These are phyloP conservation scores for Lepidium aucheri DNA, from an alignment of 345 rosid genomes.

Conservation along the genomic window DNA sequence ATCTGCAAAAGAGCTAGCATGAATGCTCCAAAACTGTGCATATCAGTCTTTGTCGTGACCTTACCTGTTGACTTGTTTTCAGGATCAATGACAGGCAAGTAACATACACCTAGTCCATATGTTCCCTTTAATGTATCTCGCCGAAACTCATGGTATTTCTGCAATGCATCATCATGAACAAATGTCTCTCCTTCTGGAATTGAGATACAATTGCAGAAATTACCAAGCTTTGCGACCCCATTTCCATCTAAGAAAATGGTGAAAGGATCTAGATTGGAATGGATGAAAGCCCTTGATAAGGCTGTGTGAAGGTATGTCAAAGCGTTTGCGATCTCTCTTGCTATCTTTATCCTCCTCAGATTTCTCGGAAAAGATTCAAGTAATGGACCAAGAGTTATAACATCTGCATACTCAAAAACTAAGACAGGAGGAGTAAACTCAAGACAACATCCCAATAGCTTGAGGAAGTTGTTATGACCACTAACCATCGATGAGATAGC, in stretches of 20 bases:
- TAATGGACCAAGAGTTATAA: conserved; percentile 20
- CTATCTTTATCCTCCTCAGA: conserved; percentile 14
- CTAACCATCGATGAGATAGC: conserved; percentile 20
- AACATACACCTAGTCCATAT: conserved; percentile 22
- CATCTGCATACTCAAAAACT: conserved; percentile 21
- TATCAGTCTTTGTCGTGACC: conserved; percentile 17
- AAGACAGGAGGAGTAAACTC: conserved; percentile 18
- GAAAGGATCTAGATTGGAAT: conserved; percentile 3
- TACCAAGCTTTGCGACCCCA: conserved; percentile 13
- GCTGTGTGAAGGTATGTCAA: conserved; percentile 22
- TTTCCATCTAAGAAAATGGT: conserved; percentile 12
- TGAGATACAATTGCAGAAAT: conserved; percentile 16
- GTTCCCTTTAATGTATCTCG: background rate
- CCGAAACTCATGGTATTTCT: conserved; percentile 10
- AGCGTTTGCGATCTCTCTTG: conserved; percentile 14
- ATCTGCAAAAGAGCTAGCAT: conserved; percentile 17
- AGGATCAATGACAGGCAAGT: conserved; percentile 9
- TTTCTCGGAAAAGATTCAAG: background rate
- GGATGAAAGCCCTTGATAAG: conserved; percentile 13
- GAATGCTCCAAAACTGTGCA: conserved; percentile 22
- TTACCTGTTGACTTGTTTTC: conserved; percentile 7
- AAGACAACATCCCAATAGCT: conserved; percentile 17
- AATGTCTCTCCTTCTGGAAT: conserved; percentile 17
- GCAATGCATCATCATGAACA: conserved; percentile 10
- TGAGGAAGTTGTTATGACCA: conserved; percentile 22